A percentile compares a stretch with the other conserved stretches of the same genome.
phyloP scores from a whole-genome alignment of 805 yeast genomes.

The Saccharomycopsis microspora region DNA sequence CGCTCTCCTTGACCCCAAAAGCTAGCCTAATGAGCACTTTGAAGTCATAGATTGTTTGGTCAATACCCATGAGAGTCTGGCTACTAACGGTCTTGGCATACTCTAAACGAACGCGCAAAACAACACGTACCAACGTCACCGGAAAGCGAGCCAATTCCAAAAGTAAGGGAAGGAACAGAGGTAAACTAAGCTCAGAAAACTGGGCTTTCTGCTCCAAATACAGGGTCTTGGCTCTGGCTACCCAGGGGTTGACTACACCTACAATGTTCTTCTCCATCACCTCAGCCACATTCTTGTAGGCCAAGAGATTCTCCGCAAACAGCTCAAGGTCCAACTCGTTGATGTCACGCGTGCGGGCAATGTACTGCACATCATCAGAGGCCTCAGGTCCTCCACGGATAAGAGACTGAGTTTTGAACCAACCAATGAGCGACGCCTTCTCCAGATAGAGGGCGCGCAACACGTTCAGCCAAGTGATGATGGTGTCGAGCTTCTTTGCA shows the following conservation, averaged over 20 bases:
- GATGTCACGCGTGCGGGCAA: neutral
- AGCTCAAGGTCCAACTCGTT: slow-evolving; percentile 9
- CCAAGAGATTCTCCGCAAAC: slow-evolving; percentile 14
- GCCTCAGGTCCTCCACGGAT: neutral
- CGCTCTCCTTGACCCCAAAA: slow-evolving; percentile 43
- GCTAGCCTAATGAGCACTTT: slow-evolving; percentile 67
- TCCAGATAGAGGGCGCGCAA: slow-evolving; percentile 58
- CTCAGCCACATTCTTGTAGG: slow-evolving; percentile 48
- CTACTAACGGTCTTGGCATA: slow-evolving; percentile 71
- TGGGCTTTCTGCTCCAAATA: slow-evolving; percentile 48
- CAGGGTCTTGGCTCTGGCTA: slow-evolving; percentile 68
- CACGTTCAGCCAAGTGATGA: slow-evolving; percentile 75
- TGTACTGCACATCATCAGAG: neutral
- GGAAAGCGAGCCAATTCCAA: slow-evolving; percentile 67
- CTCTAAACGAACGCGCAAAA: slow-evolving; percentile 57
- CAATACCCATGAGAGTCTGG: slow-evolving; percentile 93
- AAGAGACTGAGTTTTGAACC: slow-evolving; percentile 29
- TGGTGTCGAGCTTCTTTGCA: slow-evolving; percentile 55
- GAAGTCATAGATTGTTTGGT: slow-evolving; percentile 83
- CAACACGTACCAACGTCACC: slow-evolving; percentile 64
- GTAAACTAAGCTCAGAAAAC: slow-evolving; percentile 60
- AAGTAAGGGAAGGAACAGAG: slow-evolving; percentile 56
- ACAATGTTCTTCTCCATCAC: slow-evolving; percentile 63
- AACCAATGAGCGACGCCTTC: slow-evolving; percentile 44
- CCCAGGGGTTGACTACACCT: slow-evolving; percentile 66